A percentile compares a stretch with the other conserved stretches of the same genome.
Conservation (phyloP, 441 rosid genomes). For the Populus hybrid region DNA sequence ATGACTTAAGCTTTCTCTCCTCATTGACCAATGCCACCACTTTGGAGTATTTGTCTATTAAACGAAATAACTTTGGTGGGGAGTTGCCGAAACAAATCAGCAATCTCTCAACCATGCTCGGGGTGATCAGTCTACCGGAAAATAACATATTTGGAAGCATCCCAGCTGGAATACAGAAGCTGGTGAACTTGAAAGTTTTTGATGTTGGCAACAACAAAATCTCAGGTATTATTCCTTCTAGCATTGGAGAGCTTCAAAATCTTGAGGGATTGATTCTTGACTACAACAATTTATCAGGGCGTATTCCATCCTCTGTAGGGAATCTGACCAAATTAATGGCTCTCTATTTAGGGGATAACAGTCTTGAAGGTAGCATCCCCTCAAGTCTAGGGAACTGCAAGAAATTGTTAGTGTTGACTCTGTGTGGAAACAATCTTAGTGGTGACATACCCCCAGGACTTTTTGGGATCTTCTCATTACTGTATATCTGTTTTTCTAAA, state of each 20-base stretch:
- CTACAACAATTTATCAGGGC: slow-evolving; percentile 5
- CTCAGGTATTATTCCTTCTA: slow-evolving; percentile 12
- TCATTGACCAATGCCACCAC: slow-evolving; percentile 11
- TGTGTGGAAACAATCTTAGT: slow-evolving; percentile 13
- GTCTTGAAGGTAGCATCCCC: slow-evolving; percentile 22
- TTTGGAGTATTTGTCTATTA: not conserved
- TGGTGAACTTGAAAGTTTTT: not conserved
- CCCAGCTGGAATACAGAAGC: slow-evolving; percentile 5
- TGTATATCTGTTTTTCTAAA: slow-evolving; percentile 19
- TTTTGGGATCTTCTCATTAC: slow-evolving; percentile 15
- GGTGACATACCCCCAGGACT: slow-evolving; percentile 20
- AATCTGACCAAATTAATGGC: not conserved
- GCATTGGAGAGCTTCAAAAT: slow-evolving; percentile 5
- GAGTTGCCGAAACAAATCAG: slow-evolving; percentile 14
- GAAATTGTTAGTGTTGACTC: not conserved
- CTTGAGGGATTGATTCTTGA: not conserved
- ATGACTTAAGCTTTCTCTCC: slow-evolving; percentile 17
- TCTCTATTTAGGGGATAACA: not conserved
- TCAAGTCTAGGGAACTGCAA: not conserved
- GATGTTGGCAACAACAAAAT: not conserved
- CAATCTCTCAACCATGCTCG: slow-evolving; percentile 14
- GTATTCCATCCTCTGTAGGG: slow-evolving; percentile 18
- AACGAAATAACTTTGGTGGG: slow-evolving; percentile 14
- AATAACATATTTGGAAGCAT: slow-evolving; percentile 9
- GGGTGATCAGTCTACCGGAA: not conserved